These are phyloP conservation scores for Asterochloris erici DNA, from an alignment of 139 green algal genomes.

Conservation along the genomic window DNA sequence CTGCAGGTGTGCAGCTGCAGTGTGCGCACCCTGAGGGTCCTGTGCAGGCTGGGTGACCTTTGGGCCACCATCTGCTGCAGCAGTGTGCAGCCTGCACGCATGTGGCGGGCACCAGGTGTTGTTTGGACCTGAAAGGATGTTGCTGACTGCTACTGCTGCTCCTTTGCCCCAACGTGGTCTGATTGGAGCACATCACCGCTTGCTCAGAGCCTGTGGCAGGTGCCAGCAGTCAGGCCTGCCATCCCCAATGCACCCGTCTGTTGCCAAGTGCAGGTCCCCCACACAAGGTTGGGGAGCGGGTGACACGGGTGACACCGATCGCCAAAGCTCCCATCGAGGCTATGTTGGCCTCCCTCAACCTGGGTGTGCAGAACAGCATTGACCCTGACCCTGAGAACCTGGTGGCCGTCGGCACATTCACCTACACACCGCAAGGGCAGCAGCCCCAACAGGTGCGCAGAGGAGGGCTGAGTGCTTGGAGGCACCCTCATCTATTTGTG, in stretches of 20 bases:
- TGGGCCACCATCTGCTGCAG: too few species aligned
- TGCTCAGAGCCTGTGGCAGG: too few species aligned
- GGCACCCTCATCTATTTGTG: not conserved
- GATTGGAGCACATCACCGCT: too few species aligned
- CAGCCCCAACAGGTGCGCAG: slow-evolving; percentile 24
- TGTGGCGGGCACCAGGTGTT: too few species aligned
- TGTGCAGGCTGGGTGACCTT: too few species aligned
- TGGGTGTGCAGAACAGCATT: slow-evolving; percentile 33
- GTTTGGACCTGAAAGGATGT: too few species aligned
- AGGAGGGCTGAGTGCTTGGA: not conserved
- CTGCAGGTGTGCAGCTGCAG: too few species aligned
- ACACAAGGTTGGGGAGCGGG: slow-evolving; percentile 47
- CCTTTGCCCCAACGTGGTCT: too few species aligned
- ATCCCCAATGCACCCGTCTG: not conserved
- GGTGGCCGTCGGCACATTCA: slow-evolving; percentile 30
- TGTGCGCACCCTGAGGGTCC: too few species aligned
- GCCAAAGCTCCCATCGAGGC: slow-evolving; percentile 15
- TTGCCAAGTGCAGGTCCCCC: slow-evolving; percentile 33
- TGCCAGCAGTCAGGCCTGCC: too few species aligned
- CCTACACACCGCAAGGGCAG: slow-evolving; percentile 6
- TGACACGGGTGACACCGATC: slow-evolving; percentile 23
- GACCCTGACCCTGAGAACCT: slow-evolving; percentile 34
- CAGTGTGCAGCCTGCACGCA: too few species aligned
- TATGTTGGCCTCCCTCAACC: slow-evolving; percentile 25
- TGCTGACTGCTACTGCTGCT: too few species aligned